Evolutionary conservation across 1,139 yeast species (phyloP), one percentile per base, ranked within the genome.

Genomic region (Zygosaccharomyces pseudobailii): DNA sequence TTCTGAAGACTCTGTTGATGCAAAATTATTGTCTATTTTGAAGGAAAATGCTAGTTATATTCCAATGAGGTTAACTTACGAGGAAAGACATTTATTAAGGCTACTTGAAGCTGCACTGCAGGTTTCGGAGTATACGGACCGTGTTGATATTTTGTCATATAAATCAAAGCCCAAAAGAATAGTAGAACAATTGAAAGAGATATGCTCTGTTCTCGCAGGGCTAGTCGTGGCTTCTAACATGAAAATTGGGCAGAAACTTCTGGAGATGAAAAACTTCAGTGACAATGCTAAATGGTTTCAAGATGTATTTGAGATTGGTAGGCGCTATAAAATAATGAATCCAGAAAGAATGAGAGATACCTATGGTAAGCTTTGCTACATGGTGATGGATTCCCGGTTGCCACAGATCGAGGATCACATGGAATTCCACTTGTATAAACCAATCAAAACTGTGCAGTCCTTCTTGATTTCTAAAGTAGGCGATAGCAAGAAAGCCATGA

Each of bases 321-420:
- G 92, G 55, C 72, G 92, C 43, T 84, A 84, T 66, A 84, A 84
- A 61, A 79, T 84, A 55, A 81, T 84, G 88, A 84, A 84, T 59
- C 92, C 92, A 0, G 88, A 84, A 55, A 74, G 79, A 56, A 80
- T 84, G 85, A 73, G 88, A 49, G 84, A 80, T 56, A 80, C 81
- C 2, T 84, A 80, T 62, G 92, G 92, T 37, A 83, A 84, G 59
- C 68, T 84, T 49, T 81, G 85, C 70, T 84, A 83, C 63, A 84
- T 84, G 84, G 80, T 84, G 39, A 84, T 84, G 89, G 92, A 84
- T 61, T 84, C 90, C 1, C 69, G 85, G 45, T 66, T 82, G 36
- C 84, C 87, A 0, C 87, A 84, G 55, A 78, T 84, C 49, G 75
- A 74, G 52, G 78, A 76, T 17, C 79, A 80, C 42, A 74, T 84